Evolutionary conservation across 768 basidiomycete genomes (phyloP).

Genomic region (Chalciporus piperatus): DNA sequence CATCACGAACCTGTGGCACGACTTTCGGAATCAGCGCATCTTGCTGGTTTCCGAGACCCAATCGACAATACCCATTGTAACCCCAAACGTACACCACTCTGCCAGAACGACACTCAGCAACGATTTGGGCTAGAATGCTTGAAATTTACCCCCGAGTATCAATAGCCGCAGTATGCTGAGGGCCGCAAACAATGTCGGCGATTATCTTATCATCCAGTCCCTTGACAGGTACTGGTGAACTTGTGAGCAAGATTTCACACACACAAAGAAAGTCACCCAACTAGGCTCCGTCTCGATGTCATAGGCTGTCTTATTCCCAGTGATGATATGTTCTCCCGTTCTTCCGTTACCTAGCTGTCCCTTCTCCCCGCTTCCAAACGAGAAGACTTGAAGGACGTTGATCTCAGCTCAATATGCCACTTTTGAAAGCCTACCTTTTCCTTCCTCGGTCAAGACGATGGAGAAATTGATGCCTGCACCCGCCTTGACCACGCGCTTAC

Average conservation of each 20-base stretch:
- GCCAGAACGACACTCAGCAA: conserved; percentile 11
- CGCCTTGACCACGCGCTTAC: conserved; percentile 67
- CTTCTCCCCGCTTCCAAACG: conserved; percentile 88
- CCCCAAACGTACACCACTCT: conserved; percentile 86
- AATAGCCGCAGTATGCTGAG: conserved; percentile 83
- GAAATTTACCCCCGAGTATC: conserved; percentile 65
- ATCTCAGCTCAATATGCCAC: background rate
- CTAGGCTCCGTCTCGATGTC: conserved; percentile 74
- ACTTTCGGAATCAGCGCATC: conserved; percentile 77
- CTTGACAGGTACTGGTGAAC: conserved; percentile 60
- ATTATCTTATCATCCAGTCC: conserved; percentile 78
- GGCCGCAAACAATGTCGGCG: conserved; percentile 78
- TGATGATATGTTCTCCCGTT: conserved; percentile 88
- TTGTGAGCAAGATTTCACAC: conserved; percentile 4
- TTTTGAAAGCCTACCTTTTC: conserved; percentile 54
- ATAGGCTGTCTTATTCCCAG: conserved; percentile 79
- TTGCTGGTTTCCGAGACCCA: conserved; percentile 84
- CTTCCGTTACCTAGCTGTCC: conserved; percentile 92
- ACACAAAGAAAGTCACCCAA: conserved; percentile 31
- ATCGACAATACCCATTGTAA: conserved; percentile 86
- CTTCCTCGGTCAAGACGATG: conserved; percentile 76
- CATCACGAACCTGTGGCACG: conserved; percentile 65
- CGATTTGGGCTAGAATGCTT: background rate
- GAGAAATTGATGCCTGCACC: conserved; percentile 86
- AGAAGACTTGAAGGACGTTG: conserved; percentile 56